These are phyloP conservation scores for Neltuma alba DNA, from an alignment of 306 rosid genomes.

Conservation along the genomic window DNA sequence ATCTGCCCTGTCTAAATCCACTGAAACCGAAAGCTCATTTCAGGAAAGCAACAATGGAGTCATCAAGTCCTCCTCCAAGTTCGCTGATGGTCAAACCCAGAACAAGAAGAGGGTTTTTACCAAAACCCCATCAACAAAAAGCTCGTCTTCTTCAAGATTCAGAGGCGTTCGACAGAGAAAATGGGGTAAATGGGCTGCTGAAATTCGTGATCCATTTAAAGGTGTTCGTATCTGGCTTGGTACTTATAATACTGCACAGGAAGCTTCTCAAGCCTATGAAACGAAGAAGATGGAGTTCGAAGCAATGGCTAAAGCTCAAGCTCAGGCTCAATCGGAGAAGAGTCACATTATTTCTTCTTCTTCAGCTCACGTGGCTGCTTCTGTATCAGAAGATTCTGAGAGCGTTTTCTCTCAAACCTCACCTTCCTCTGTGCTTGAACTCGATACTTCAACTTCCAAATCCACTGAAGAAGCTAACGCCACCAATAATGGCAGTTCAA, in stretches of 20 bases:
- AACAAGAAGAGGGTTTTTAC: slow-evolving; percentile 43
- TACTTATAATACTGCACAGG: slow-evolving; percentile 68
- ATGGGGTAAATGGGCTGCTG: slow-evolving; percentile 97
- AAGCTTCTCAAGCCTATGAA: slow-evolving; percentile 73
- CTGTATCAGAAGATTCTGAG: slow-evolving; percentile 40
- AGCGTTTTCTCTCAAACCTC: slow-evolving; percentile 50
- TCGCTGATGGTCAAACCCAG: neutral
- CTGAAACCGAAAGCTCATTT: slow-evolving; percentile 49
- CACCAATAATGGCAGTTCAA: slow-evolving; percentile 6
- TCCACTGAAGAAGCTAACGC: neutral
- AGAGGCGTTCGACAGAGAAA: slow-evolving; percentile 79
- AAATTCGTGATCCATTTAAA: slow-evolving; percentile 75
- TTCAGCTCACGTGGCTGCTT: slow-evolving; percentile 20
- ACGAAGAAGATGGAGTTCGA: slow-evolving; percentile 49
- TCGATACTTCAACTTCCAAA: slow-evolving; percentile 52
- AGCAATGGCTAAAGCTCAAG: slow-evolving; percentile 39
- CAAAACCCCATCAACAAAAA: slow-evolving; percentile 30
- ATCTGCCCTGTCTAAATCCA: neutral
- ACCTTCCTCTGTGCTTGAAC: slow-evolving; percentile 56
- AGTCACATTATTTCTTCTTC: slow-evolving; percentile 11
- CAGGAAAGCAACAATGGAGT: slow-evolving; percentile 43
- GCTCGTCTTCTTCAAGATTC: slow-evolving; percentile 48
- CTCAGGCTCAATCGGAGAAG: slow-evolving; percentile 38
- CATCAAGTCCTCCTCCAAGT: slow-evolving; percentile 15
- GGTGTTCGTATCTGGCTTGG: slow-evolving; percentile 73